Base-by-base conservation (phyloP, 2,329 filamentous ascomycete genomes). In the Colletotrichum sidae region DNA sequence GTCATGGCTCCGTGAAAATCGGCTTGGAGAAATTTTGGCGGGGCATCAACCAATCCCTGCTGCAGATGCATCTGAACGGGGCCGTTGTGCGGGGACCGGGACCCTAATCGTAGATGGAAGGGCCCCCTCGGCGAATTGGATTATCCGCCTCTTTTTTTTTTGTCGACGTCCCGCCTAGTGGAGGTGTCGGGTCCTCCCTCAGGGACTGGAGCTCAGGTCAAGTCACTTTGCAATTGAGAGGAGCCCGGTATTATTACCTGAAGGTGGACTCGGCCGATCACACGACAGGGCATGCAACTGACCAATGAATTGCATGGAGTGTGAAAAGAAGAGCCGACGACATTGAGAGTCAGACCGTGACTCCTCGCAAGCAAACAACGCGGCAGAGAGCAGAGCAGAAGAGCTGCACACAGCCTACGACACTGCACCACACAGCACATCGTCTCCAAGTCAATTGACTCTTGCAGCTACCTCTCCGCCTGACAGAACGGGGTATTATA, bases 21-120 rank as follows among this genome's bases (percentile, higher is more conserved):
- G 65, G 55, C 37, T 60, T 60, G 47, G 65, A 60, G 59, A 68
- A 67, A 68, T 67, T 68, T 68, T 65, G 65, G 67, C 64, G 67
- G 67, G 67, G 64, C 66, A 59, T 42, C 63, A 33, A 57, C 63
- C 63, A 66, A 66, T 66, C 63, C 63, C 53, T 66, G 63, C 47
- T 47, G 47, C 47, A 44, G 53, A 63, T 63, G 59, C 63, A 63
- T 66, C 53, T 42, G 15, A 63, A 56, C 49, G 58, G 58, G 17
- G 3, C 39, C 47, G 9, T 8, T 15, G 33, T 50, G 33, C 53
- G 44, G 12, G 42, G 47, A 25, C 25, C 25, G 17, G 58, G 58
- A 51, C 41, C 34, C 11, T 35, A 17, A 17, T 17, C 2, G 17
- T 17, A 17, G 17, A 17, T 52, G 38, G 41, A 59, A 53, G 53